Conservation (phyloP, 2,329 filamentous ascomycete genomes). For the Pseudohalonectria lignicola region DNA sequence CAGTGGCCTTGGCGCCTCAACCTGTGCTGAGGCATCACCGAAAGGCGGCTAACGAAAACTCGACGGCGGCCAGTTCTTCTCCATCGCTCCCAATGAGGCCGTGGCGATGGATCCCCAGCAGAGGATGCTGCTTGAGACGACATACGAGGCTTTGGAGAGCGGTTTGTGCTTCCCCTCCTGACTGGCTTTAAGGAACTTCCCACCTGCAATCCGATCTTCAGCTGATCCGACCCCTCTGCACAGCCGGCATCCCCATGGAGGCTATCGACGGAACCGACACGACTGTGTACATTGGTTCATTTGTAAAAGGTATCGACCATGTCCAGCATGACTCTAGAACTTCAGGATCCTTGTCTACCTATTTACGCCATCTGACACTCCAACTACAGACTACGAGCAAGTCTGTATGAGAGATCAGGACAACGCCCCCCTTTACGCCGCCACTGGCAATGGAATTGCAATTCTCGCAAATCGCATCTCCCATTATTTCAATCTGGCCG, state of each 20-base stretch:
- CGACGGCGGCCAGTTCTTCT: slow-evolving; percentile 47
- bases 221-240: background rate
- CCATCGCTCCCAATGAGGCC: slow-evolving; percentile 35
- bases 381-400: slow-evolving; percentile 38
- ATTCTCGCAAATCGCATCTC: slow-evolving; percentile 46
- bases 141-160: slow-evolving; percentile 39
- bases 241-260: slow-evolving; percentile 32
- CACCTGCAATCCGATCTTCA: slow-evolving; percentile 1
- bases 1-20: too few species aligned
- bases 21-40: too few species aligned
- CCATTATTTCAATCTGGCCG: slow-evolving; percentile 41
- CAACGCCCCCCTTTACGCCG: slow-evolving; percentile 37
- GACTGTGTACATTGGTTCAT: slow-evolving; percentile 38
- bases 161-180: slow-evolving; percentile 22
- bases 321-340: background rate
- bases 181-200: too few species aligned
- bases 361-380: too few species aligned
- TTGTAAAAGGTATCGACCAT: slow-evolving; percentile 30
- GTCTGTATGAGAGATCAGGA: slow-evolving; percentile 37
- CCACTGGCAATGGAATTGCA: slow-evolving; percentile 40
- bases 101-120: slow-evolving; percentile 42
- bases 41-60: too few species aligned
- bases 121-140: slow-evolving; percentile 37
- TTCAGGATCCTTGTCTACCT: background rate
- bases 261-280: slow-evolving; percentile 31